These are phyloP conservation scores for Trypethelium eluteriae DNA, from an alignment of 495 filamentous ascomycete species.

Conservation along the genomic window DNA sequence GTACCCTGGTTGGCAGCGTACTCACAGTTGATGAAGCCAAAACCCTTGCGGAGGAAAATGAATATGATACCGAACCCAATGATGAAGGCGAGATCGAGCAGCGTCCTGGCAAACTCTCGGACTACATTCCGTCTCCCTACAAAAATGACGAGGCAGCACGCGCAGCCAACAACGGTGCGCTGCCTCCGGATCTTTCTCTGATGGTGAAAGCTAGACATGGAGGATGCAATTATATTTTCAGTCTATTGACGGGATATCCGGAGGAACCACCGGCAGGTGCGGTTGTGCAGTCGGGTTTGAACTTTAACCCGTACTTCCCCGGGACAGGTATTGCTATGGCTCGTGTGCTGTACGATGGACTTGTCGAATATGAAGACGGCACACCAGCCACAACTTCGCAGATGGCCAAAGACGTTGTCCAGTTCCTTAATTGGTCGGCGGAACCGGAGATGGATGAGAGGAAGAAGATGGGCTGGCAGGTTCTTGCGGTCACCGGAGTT, in stretches of 20 bases:
- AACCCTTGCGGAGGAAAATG: constrained; percentile 91
- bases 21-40: constrained; percentile 98
- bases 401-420: constrained; percentile 98
- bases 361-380: constrained; percentile 97
- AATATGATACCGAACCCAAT: constrained; percentile 98
- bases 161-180: constrained; percentile 94
- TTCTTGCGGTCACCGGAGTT: constrained; percentile 65
- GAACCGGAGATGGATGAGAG: constrained; percentile 98
- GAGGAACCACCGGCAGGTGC: constrained; percentile 91
- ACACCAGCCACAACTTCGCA: constrained; percentile 91
- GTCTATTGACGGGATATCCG: constrained; percentile 93
- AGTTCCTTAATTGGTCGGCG: constrained; percentile 98
- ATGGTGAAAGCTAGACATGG: constrained; percentile 97
- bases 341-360: constrained; percentile 91
- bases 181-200: constrained; percentile 94
- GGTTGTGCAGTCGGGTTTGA: constrained; percentile 71
- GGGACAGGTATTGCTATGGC: constrained; percentile 99
- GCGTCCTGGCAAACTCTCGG: constrained; percentile 94
- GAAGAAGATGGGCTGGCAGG: constrained; percentile 99
- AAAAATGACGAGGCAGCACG: constrained; percentile 98
- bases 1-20: constrained; percentile 78
- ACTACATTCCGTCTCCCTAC: constrained; percentile 93
- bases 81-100: constrained; percentile 96
- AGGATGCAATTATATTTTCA: constrained; percentile 98
- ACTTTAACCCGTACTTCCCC: constrained; percentile 99